Evolutionary conservation across 1,139 yeast genomes (phyloP), one percentile per base, ranked within the genome.

Genomic region (Pichia sp.): DNA sequence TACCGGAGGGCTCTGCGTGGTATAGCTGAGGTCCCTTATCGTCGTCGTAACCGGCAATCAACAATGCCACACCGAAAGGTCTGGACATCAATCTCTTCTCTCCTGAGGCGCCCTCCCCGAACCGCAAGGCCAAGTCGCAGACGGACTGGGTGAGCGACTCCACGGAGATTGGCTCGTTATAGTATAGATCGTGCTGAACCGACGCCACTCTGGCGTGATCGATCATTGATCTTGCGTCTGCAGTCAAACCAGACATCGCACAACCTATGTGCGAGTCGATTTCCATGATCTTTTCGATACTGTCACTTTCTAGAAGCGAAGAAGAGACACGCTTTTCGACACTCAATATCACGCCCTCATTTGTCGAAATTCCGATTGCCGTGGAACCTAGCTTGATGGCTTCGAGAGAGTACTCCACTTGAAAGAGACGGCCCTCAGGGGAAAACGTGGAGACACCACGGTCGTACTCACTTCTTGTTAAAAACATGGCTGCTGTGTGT

Each of bases 1-100:
- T 93, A 58, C 99, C 99, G 16, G 96, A 87, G 45, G 99, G 99
- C 72, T 95, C 99, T n/a, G 99, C 97, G 70, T 95, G 98, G 70
- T 88, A 87, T 67, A 95, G 80, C 72, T 93, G 99, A 53, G 97
- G 97, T 0, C 99, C 99, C 66, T 89, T 86, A 64, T 90, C 95
- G 59, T 82, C 78, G 73, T 93, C 99, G 64, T 85, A 79, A 51
- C 99, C 99, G 8, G 99, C 99, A 68, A 95, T 87, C 67, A 95
- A 80, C 62, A 95, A 76, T 1, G 99, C 99, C 52, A 95, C 99
- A 69, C 99, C 99, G 72, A 95, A 95, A 10, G 99, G 99, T 74
- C 99, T 84, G 4, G 97, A 90, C 99, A 95, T 95, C 64, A 92
- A 80, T 70, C 96, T 81, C 71, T 95, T 95, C 70, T 93, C 98